Evolutionary conservation across 2,329 filamentous ascomycete species (phyloP).

Genomic region (Colletotrichum musicola): DNA sequence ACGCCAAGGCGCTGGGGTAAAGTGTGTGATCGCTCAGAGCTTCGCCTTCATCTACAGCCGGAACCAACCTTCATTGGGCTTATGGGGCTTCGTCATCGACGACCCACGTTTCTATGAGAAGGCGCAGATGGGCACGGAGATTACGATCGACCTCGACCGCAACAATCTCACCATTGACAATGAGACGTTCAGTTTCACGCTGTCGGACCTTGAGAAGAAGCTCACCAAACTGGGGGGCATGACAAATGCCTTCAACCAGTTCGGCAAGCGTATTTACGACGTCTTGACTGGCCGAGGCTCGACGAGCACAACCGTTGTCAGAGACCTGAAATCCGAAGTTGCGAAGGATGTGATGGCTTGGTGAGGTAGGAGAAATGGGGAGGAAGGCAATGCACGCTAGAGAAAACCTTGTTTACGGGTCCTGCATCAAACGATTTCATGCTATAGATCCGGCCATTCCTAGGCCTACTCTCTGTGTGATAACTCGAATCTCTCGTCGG

Average conservation of each 20-base stretch:
- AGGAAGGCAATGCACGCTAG: too few species aligned
- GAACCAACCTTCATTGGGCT: slow-evolving; percentile 59
- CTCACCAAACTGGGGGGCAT: slow-evolving; percentile 53
- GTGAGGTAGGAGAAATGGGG: background rate
- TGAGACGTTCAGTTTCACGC: slow-evolving; percentile 48
- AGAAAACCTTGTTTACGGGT: too few species aligned
- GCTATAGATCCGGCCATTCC: too few species aligned
- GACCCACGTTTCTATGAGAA: slow-evolving; percentile 54
- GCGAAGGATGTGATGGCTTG: slow-evolving; percentile 17
- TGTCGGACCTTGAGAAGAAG: slow-evolving; percentile 54
- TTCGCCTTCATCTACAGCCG: slow-evolving; percentile 61
- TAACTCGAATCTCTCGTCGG: too few species aligned
- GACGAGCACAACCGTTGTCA: background rate
- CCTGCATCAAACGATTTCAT: too few species aligned
- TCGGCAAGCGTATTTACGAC: slow-evolving; percentile 47
- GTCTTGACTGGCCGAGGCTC: slow-evolving; percentile 16
- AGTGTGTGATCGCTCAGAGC: slow-evolving; percentile 57
- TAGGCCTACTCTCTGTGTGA: too few species aligned
- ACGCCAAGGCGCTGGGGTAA: slow-evolving; percentile 46
- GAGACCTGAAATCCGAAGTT: background rate
- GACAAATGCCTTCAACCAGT: slow-evolving; percentile 53
- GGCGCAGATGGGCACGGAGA: slow-evolving; percentile 49
- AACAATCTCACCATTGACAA: slow-evolving; percentile 40
- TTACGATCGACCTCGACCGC: slow-evolving; percentile 51
- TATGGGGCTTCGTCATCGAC: slow-evolving; percentile 56